Percentiles rank a stretch among this genome's conserved stretches.
Conservation (phyloP, 2,329 filamentous ascomycete genomes). For the Clarireedia sp. region DNA sequence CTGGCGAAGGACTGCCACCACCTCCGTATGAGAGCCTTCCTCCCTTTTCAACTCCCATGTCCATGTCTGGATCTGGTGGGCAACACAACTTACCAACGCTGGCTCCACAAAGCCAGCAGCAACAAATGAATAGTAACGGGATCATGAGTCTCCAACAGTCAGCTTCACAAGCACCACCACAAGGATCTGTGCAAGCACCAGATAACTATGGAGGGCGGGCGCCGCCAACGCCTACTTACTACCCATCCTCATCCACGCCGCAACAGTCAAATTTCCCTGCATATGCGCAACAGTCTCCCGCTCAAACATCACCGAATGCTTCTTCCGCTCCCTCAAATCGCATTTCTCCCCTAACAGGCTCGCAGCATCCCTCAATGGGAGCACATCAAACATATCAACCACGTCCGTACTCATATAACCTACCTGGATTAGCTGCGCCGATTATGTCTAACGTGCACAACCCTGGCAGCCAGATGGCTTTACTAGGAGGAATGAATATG, state of each 20-base stretch:
- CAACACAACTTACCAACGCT: conserved; percentile 33
- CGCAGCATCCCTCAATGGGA: conserved; percentile 40
- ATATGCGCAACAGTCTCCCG: conserved; percentile 43
- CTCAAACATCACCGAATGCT: conserved; percentile 36
- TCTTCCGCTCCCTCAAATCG: conserved; percentile 33
- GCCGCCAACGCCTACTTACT: conserved; percentile 50
- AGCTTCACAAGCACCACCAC: conserved; percentile 39
- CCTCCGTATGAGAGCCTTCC: conserved; percentile 61
- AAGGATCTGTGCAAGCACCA: conserved; percentile 49
- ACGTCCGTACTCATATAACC: conserved; percentile 44
- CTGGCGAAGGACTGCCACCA: conserved; percentile 54
- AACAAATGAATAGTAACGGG: conserved; percentile 35
- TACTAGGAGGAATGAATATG: conserved; percentile 46
- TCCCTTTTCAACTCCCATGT: conserved; percentile 52
- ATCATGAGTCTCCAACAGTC: conserved; percentile 43
- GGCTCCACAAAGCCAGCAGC: conserved; percentile 27
- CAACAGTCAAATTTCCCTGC: conserved; percentile 40
- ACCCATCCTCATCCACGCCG: conserved; percentile 43
- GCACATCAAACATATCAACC: conserved; percentile 45
- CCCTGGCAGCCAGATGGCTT: conserved; percentile 61
- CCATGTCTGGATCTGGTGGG: conserved; percentile 43
- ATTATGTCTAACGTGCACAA: conserved; percentile 74
- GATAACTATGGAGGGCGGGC: conserved; percentile 49
- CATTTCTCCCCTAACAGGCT: conserved; percentile 32
- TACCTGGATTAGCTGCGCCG: conserved; percentile 55